Conservation (phyloP, 2,329 filamentous ascomycete genomes). For the Neurospora crassa region DNA sequence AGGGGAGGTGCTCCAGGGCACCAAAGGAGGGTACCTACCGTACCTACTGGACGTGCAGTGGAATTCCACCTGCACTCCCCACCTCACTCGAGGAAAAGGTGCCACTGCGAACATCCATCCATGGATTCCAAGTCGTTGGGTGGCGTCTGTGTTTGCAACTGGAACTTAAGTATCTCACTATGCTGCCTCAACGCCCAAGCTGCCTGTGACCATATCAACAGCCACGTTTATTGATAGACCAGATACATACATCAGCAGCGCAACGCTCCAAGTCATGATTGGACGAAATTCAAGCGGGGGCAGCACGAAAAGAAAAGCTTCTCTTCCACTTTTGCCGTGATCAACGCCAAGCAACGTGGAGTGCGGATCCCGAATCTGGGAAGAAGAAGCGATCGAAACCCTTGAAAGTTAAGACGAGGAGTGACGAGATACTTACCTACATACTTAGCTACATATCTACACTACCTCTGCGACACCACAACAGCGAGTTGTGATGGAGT, state of each 20-base stretch:
- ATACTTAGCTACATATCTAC: no score
- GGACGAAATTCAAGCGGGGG: not conserved
- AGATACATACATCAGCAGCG: not conserved
- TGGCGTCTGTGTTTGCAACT: not conserved
- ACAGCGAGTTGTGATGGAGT: not conserved
- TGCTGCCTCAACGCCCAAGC: not conserved
- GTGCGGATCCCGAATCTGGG: conserved; percentile 2
- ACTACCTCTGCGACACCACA: not conserved
- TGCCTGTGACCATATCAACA: not conserved
- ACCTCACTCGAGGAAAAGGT: no score
- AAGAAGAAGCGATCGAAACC: not conserved
- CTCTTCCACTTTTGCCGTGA: not conserved
- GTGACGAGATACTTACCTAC: not conserved
- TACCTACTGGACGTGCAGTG: no score
- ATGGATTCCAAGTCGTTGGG: not conserved
- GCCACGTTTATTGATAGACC: not conserved
- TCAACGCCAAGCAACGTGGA: conserved; percentile 12
- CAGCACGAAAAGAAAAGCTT: not conserved
- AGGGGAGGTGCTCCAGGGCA: no score
- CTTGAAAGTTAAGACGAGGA: not conserved
- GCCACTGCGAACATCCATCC: no score
- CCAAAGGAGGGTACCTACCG: no score
- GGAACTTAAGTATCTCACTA: not conserved
- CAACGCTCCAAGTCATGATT: not conserved
- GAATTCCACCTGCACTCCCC: no score